Percentiles rank a stretch among this genome's conserved stretches.
phyloP scores from a whole-genome alignment of 2,329 filamentous ascomycete species.

The Fusarium oxysporum region DNA sequence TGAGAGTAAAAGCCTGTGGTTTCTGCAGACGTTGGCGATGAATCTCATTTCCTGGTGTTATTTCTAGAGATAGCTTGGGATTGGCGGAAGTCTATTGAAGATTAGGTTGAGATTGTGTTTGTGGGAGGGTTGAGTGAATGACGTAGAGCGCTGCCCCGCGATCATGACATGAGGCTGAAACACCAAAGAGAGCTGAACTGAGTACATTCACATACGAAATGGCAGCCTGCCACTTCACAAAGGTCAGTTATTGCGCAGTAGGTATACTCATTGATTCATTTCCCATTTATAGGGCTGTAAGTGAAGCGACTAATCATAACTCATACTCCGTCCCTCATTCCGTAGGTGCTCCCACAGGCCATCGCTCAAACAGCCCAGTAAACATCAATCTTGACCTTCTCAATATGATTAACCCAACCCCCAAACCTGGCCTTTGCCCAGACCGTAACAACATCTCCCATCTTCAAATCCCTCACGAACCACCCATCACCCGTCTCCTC shows the following conservation, averaged over 20 bases:
- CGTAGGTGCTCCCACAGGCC: background rate
- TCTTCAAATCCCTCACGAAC: conserved; percentile 65
- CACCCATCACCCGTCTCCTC: conserved; percentile 62
- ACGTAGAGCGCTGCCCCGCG: conserved; percentile 18
- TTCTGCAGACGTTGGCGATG: background rate
- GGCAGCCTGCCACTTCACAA: background rate
- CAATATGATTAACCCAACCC: conserved; percentile 65
- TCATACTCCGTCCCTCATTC: background rate
- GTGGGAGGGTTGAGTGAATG: background rate
- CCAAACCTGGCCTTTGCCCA: conserved; percentile 70
- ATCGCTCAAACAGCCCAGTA: conserved; percentile 65
- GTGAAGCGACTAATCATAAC: background rate
- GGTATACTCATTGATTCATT: background rate
- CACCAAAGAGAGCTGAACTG: background rate
- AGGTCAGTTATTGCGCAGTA: fast-evolving
- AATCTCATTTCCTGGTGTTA: conserved; percentile 27
- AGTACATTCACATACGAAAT: background rate
- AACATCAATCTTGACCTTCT: conserved; percentile 64
- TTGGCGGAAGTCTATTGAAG: background rate
- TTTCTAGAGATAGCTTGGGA: background rate
- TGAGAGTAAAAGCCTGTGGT: conserved; percentile 1
- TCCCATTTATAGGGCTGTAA: background rate
- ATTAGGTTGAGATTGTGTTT: background rate
- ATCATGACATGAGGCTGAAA: background rate
- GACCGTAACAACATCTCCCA: conserved; percentile 71